phyloP scores from a whole-genome alignment of 2,329 filamentous ascomycete genomes.

The Lecanicillium sp. region DNA sequence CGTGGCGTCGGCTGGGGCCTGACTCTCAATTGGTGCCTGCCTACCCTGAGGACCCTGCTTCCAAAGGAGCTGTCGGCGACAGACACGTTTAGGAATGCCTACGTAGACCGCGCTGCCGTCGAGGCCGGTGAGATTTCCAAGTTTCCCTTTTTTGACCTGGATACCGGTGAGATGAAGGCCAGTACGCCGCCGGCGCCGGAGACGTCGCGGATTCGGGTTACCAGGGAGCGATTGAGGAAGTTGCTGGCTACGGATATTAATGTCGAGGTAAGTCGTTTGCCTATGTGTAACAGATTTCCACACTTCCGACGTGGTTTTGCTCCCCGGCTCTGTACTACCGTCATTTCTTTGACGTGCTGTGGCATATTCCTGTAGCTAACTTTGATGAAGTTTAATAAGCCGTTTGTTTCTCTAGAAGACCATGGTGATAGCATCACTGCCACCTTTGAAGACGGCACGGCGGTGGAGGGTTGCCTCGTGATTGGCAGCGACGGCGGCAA shows the following conservation, averaged over 20 bases:
- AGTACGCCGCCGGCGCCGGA: constrained; percentile 36
- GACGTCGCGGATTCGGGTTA: constrained; percentile 37
- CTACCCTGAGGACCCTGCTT: constrained; percentile 41
- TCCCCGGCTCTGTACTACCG: too few relatives aligned
- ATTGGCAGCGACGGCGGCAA: constrained; percentile 44
- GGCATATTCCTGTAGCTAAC: too few relatives aligned
- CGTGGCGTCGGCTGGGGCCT: constrained; percentile 54
- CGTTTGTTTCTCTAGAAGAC: constrained; percentile 23
- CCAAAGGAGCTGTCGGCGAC: constrained; percentile 32
- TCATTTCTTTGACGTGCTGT: too few relatives aligned
- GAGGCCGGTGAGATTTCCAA: constrained; percentile 35
- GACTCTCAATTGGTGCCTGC: constrained; percentile 55
- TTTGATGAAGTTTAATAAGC: constrained; percentile 30
- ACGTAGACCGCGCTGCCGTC: constrained; percentile 45
- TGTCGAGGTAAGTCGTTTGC: constrained; percentile 35
- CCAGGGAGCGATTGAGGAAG: constrained; percentile 35
- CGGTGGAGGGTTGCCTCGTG: constrained; percentile 32
- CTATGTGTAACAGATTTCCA: too few relatives aligned
- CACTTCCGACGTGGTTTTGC: too few relatives aligned
- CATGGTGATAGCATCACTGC: constrained; percentile 28
- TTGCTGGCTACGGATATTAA: constrained; percentile 38
- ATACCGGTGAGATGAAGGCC: constrained; percentile 32
- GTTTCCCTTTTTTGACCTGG: constrained; percentile 51
- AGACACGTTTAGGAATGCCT: constrained; percentile 33
- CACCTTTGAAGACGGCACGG: constrained; percentile 38